Evolutionary conservation across 2,329 filamentous ascomycete species (phyloP), one percentile per base, ranked within the genome.

Genomic region (Huntiella abstrusa): DNA sequence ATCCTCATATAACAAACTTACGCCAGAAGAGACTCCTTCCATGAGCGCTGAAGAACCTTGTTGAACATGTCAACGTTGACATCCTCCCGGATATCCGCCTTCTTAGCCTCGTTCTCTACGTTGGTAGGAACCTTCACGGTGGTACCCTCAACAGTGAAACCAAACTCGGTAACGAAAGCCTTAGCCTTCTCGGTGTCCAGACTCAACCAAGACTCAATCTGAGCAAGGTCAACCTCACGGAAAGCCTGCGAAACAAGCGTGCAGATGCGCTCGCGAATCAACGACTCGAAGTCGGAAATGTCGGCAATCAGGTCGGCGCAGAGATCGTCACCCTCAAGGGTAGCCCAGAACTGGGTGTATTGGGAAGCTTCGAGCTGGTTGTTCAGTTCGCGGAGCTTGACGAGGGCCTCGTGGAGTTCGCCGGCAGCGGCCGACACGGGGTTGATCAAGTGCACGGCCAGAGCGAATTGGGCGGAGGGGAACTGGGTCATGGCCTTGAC

Each of bases 401-500:
- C 72, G 48, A 98, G 78, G 47, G 91, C 88, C 69, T 98, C 91
- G 57, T 83, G 77, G 52, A 98, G 77, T 52, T 86, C 81, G 56
- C 74, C 75, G 11, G 73, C 70, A 49, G 67, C 70, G 51, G 70
- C 66, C 46, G 73, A 73, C 53, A 87, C 77, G 41, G 88, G 81
- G 53, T 86, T 85, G 59, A 98, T 86, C 54, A 98, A 84, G 60
- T 93, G 84, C 52, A 98, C 80, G 58, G 83, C 82, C 57, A 96
- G 84, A 56, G 79, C 80, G 77, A 96, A 98, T 64, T 96, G 87
- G 39, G 91, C 78, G 15, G 83, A 87, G 53, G 91, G 91, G 72
- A 98, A 98, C 67, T 94, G 83, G 55, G 88, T 94, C 61, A 98
- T 79, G 55, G 87, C 75, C 73, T 96, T 98, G 71, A 93, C 87